Evolutionary conservation across 2,329 filamentous ascomycete species (phyloP).

Genomic region (Aspergillus alliaceus): DNA sequence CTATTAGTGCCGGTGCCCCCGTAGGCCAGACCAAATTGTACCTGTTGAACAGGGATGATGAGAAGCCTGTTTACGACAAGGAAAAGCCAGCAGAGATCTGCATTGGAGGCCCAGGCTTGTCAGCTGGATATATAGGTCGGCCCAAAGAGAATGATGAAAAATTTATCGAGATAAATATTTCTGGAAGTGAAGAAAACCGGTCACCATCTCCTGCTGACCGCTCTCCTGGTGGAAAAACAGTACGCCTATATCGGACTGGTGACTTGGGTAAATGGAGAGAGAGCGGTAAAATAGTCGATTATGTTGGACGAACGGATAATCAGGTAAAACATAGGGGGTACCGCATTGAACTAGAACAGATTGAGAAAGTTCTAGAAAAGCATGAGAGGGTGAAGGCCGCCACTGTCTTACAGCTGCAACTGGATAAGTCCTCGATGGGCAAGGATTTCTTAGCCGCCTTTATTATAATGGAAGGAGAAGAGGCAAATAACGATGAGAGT

Average conservation of each 20-base stretch:
- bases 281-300: conserved; percentile 59
- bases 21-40: conserved; percentile 5
- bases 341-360: conserved; percentile 82
- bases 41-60: neutral
- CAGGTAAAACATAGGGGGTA: conserved; percentile 90
- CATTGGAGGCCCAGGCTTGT: conserved; percentile 71
- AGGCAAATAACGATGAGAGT: too few species aligned
- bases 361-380: too few species aligned
- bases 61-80: neutral
- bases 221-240: neutral
- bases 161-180: conserved; percentile 56
- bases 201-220: too few species aligned
- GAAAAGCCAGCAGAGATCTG: conserved; percentile 77
- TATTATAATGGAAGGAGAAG: too few species aligned
- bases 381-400: too few species aligned
- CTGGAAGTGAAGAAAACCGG: too few species aligned
- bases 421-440: too few species aligned
- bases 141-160: conserved; percentile 63
- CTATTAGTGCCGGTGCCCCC: conserved; percentile 2
- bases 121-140: conserved; percentile 66
- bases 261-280: conserved; percentile 66
- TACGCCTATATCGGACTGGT: conserved; percentile 63
- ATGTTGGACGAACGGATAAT: conserved; percentile 71
- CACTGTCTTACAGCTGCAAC: too few species aligned
- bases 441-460: too few species aligned